A percentile compares a stretch with the other conserved stretches of the same genome.
Conservation (phyloP, 345 rosid genomes). For the Melaleuca alternifolia region DNA sequence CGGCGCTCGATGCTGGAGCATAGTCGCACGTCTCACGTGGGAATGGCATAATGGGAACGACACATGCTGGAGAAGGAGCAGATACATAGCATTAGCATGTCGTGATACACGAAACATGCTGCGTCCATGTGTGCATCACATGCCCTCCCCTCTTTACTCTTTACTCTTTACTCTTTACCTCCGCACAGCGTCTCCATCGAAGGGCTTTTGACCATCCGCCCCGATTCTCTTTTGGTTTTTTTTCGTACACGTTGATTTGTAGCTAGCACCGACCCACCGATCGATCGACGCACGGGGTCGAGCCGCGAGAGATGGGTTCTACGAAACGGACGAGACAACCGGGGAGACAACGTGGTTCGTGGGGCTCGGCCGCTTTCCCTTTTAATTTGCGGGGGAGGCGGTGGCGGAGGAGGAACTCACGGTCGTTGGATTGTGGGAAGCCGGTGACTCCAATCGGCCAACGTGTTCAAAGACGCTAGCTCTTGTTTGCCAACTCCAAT, state of each 20-base stretch:
- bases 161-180: neutral
- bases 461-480: too few species aligned
- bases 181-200: neutral
- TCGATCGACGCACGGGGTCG: neutral
- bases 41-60: neutral
- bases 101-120: neutral
- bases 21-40: neutral
- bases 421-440: neutral
- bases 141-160: neutral
- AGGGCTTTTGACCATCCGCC: neutral
- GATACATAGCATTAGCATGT: neutral
- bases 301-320: neutral
- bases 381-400: neutral
- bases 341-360: fast-evolving
- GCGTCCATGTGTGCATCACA: neutral
- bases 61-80: neutral
- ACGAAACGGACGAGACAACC: neutral
- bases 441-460: neutral
- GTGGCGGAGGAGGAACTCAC: neutral
- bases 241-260: neutral
- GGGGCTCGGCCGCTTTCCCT: neutral
- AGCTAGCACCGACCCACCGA: neutral
- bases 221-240: neutral
- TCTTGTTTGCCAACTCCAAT: neutral
- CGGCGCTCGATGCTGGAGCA: neutral